Evolutionary conservation across 352 stramenopile genomes (phyloP).

Genomic region (Blastocystis sp.): DNA sequence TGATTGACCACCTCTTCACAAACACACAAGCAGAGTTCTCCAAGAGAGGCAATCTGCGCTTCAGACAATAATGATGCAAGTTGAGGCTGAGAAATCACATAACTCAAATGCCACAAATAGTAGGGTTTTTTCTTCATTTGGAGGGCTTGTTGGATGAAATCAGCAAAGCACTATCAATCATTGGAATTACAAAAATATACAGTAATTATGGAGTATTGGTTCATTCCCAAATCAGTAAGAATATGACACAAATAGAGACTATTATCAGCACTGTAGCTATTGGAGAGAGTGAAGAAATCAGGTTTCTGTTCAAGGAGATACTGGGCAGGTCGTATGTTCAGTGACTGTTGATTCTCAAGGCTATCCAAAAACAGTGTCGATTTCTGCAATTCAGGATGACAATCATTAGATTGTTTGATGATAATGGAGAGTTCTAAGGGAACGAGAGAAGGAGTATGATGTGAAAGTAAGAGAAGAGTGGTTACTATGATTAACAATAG

Average conservation of each 20-base stretch:
- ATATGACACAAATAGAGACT: constrained; percentile 4
- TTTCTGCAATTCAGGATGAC: neutral
- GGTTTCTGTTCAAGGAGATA: neutral
- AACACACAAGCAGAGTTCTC: neutral
- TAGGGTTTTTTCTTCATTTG: neutral
- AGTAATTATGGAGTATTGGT: neutral
- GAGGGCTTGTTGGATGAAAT: neutral
- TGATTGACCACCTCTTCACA: neutral
- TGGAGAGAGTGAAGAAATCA: neutral
- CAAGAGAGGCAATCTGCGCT: neutral
- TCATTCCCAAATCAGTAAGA: constrained; percentile 13
- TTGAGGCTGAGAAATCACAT: neutral
- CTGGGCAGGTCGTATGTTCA: neutral
- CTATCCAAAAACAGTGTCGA: neutral
- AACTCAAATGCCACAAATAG: neutral
- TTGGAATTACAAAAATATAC: neutral
- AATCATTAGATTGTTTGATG: neutral
- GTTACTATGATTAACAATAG: neutral
- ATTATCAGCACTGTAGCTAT: neutral
- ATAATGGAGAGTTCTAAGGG: constrained; percentile 1
- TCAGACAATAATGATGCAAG: neutral
- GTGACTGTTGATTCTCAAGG: neutral
- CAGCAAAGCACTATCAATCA: constrained; percentile 7
- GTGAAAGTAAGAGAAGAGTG: neutral
- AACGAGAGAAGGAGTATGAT: neutral